Base-by-base conservation (phyloP, 2,329 filamentous ascomycete species). In the Exophiala calicioides region DNA sequence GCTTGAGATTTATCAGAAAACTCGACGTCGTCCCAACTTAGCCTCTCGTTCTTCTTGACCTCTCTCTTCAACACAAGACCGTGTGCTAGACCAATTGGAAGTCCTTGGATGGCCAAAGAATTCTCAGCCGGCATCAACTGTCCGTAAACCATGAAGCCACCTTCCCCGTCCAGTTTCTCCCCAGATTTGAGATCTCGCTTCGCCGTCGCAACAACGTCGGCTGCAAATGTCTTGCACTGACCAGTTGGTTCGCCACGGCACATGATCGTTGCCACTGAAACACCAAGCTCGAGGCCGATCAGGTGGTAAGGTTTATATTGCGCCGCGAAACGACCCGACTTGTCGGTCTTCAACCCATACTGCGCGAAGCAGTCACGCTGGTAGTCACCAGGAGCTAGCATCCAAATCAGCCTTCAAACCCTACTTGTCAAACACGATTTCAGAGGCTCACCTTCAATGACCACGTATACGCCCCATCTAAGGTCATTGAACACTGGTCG, bases 361-460 rank as follows among this genome's bases (percentile, higher is more conserved):
- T 82, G 13, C 72, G 79, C n/a, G 71, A 74, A 19, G 70, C 71
- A 24, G 80, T 78, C 3, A 70, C 74, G 0, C 66, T 81, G 2
- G 64, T 82, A 9, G 73, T 77, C 0, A 74, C 73, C 1, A 73
- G 75, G 0, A 74, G 79, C 20, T 68, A 78, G 29, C 4, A 20
- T n/a, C n/a, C 3, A 32, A 3, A 26, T 29, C 8, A 20, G 10
- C 7, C 30, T 7, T 33, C n/a, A 8, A 9, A 13, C 13, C 18
- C 9, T 62, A 73, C 73, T 57, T 65, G 72, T 12, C 69, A 69
- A 63, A 48, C 63, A 48, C 70, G 68, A 41, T 72, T 71, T n/a
- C 65, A n/a, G 59, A 12, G 62, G 66, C 3, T 66, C 65, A 4
- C 69, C 67, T 55, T 70, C 66, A 37, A 74, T 70, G n/a, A 73